These are phyloP conservation scores for Chrysanthemum makinoi DNA, from an alignment of 129 eudicot species.

Conservation along the genomic window DNA sequence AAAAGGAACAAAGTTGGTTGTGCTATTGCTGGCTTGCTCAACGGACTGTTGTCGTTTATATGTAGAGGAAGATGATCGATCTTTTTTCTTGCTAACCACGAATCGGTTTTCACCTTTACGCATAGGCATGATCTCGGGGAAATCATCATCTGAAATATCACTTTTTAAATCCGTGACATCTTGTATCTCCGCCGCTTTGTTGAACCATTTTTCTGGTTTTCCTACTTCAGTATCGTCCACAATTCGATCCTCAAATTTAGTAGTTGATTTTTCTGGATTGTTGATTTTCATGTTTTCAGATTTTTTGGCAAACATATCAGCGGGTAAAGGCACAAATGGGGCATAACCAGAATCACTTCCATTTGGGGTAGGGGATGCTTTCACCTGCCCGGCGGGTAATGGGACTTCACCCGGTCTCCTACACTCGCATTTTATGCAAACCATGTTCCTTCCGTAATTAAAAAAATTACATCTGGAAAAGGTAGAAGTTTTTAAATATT, in stretches of 20 bases:
- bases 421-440: slow-evolving; percentile 80
- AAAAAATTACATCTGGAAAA: slow-evolving; percentile 67
- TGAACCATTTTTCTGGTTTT: slow-evolving; percentile 66
- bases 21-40: slow-evolving; percentile 48
- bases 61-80: slow-evolving; percentile 60
- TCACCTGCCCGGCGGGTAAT: slow-evolving; percentile 25
- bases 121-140: slow-evolving; percentile 81
- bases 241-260: slow-evolving; percentile 10
- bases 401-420: slow-evolving; percentile 50
- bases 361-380: slow-evolving; percentile 12
- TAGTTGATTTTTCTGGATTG: slow-evolving; percentile 29
- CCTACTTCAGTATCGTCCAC: slow-evolving; percentile 39
- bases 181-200: slow-evolving; percentile 57
- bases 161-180: slow-evolving; percentile 43
- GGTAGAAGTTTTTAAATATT: slow-evolving; percentile 13
- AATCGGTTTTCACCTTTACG: slow-evolving; percentile 79
- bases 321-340: slow-evolving; percentile 57
- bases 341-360: slow-evolving; percentile 37
- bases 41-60: slow-evolving; percentile 42
- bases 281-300: slow-evolving; percentile 21
- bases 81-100: slow-evolving; percentile 75
- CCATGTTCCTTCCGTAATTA: slow-evolving; percentile 62
- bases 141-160: slow-evolving; percentile 59
- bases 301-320: slow-evolving; percentile 44
- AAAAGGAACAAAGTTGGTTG: slow-evolving; percentile 68